phyloP scores from a whole-genome alignment of 2,329 filamentous ascomycete species.

The Fusarium sp. region DNA sequence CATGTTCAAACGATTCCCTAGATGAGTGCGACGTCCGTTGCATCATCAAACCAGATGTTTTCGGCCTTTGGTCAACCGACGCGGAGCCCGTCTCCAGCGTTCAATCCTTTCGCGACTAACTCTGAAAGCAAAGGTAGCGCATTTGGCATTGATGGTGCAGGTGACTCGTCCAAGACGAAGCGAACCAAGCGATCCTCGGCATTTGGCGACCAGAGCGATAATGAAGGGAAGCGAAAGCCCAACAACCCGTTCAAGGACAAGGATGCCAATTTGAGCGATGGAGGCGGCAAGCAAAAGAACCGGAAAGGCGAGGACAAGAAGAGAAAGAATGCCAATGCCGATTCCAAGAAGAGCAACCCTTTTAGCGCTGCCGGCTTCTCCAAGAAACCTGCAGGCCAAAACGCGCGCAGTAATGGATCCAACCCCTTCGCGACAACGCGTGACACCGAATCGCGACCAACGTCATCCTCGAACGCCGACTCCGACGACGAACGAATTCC shows the following conservation, averaged over 20 bases:
- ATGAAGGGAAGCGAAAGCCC: constrained; percentile 45
- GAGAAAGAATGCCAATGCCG: constrained; percentile 37
- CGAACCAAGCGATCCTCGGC: constrained; percentile 48
- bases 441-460: constrained; percentile 44
- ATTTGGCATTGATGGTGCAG: constrained; percentile 53
- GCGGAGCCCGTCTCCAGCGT: constrained; percentile 53
- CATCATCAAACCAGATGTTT: constrained; percentile 60
- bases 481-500: constrained; percentile 38
- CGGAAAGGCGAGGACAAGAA: constrained; percentile 47
- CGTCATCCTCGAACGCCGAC: constrained; percentile 47
- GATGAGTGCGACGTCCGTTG: constrained; percentile 59
- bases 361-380: constrained; percentile 19
- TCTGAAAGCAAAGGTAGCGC: constrained; percentile 45
- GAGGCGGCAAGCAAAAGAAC: constrained; percentile 43
- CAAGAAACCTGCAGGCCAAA: constrained; percentile 34
- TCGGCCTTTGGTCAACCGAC: constrained; percentile 56
- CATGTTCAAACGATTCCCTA: constrained; percentile 54
- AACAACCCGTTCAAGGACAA: constrained; percentile 50
- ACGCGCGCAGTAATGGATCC: constrained; percentile 39
- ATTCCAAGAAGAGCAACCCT: constrained; percentile 37
- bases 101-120: constrained; percentile 56
- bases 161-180: constrained; percentile 48
- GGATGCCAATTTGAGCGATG: constrained; percentile 48
- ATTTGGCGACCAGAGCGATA: constrained; percentile 49
- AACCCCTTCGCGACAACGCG: constrained; percentile 41